Evolutionary conservation across 371 early-diverging fungal species (phyloP).

Genomic region (Zychaea mexicana): DNA sequence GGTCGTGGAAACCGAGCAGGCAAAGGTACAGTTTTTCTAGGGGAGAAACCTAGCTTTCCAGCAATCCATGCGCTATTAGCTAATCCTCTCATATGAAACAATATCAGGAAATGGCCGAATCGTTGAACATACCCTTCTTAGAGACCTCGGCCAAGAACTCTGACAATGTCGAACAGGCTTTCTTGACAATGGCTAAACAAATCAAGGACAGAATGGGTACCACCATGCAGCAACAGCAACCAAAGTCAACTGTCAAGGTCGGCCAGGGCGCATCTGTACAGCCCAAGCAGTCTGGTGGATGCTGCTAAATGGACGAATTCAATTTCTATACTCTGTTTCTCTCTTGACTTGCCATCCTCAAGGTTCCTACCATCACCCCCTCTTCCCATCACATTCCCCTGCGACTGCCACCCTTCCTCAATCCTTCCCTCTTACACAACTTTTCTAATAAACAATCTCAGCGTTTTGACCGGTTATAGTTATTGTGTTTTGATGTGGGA

Average conservation of each 20-base stretch:
- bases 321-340: conserved; percentile 5
- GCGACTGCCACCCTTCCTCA: neutral
- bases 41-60: no score
- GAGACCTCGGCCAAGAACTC: conserved; percentile 95
- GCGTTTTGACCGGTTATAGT: neutral
- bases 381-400: conserved; percentile 8
- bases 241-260: conserved; percentile 48
- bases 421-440: neutral
- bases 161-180: conserved; percentile 94
- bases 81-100: neutral
- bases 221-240: conserved; percentile 31
- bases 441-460: conserved; percentile 1
- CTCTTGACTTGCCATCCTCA: neutral
- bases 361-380: neutral
- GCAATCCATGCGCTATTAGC: no score
- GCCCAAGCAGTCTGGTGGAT: conserved; percentile 47
- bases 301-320: conserved; percentile 34
- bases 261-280: conserved; percentile 48
- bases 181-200: conserved; percentile 92
- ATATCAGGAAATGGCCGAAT: conserved; percentile 79
- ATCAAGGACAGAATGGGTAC: conserved; percentile 68
- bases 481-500: neutral
- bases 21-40: conserved; percentile 50
- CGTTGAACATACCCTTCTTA: conserved; percentile 84
- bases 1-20: conserved; percentile 74